These are phyloP conservation scores for Xylaria sp. DNA, from an alignment of 2,329 filamentous ascomycete genomes.

Conservation along the genomic window DNA sequence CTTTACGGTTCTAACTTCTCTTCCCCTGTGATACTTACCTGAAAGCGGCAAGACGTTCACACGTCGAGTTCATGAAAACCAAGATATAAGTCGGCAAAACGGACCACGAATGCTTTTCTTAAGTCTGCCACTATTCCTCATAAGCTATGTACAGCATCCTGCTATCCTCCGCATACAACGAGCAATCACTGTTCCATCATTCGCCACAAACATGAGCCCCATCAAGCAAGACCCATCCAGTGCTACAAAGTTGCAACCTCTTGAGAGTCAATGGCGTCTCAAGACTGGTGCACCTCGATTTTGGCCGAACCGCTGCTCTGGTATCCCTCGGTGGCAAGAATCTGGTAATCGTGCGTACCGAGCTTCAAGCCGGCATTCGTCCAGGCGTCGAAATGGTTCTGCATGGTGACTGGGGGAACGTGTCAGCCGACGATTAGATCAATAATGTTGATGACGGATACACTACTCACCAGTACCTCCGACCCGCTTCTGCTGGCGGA, in stretches of 20 bases:
- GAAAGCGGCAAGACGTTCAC: neutral
- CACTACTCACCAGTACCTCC: constrained; percentile 48
- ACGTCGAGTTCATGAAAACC: neutral
- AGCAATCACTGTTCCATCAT: neutral
- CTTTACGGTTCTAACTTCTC: neutral
- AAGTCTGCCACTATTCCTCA: neutral
- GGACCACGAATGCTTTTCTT: neutral
- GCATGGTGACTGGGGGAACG: constrained; percentile 44
- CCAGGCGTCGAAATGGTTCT: constrained; percentile 53
- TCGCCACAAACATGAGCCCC: neutral
- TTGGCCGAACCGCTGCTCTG: constrained; percentile 60
- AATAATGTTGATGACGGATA: neutral
- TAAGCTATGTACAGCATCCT: constrained; percentile 24
- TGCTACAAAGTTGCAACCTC: neutral
- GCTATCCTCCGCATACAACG: neutral
- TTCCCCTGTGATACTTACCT: neutral
- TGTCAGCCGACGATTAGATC: neutral
- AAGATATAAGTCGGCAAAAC: neutral
- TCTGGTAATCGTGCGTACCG: constrained; percentile 52
- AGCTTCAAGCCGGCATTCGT: constrained; percentile 47
- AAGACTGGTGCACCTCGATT: constrained; percentile 45
- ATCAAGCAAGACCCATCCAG: neutral
- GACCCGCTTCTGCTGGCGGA: constrained; percentile 61
- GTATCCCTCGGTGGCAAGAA: constrained; percentile 54
- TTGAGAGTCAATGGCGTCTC: neutral